phyloP scores from a whole-genome alignment of 305 asterid species.

The Solanum hybrid region DNA sequence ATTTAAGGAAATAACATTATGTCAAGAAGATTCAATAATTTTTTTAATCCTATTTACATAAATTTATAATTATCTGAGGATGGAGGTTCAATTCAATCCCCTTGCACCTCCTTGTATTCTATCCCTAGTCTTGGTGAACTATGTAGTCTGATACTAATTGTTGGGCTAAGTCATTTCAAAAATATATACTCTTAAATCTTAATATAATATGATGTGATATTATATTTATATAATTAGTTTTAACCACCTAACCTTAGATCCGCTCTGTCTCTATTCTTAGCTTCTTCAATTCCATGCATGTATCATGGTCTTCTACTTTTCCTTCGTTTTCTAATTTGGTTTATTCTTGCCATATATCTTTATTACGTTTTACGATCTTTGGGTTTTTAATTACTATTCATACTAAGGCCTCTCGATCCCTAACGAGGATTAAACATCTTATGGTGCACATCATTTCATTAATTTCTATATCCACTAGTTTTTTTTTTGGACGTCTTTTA shows the following conservation, averaged over 20 bases:
- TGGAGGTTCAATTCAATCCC: not conserved
- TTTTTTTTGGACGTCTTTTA: not conserved
- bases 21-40: too few species aligned
- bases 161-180: not conserved
- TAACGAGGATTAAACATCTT: not conserved
- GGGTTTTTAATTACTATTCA: not conserved
- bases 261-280: not conserved
- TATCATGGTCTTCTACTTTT: not conserved
- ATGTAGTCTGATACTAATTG: not conserved
- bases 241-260: not conserved
- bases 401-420: not conserved
- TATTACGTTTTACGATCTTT: not conserved
- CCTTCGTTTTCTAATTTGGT: not conserved
- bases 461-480: not conserved
- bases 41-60: not conserved
- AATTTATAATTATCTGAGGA: not conserved
- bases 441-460: not conserved
- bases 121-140: not conserved
- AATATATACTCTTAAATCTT: not conserved
- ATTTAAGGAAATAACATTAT: too few species aligned
- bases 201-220: not conserved
- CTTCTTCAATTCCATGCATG: not conserved
- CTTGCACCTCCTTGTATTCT: not conserved
- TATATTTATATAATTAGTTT: not conserved
- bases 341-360: not conserved